phyloP scores from a whole-genome alignment of 2,329 filamentous ascomycete genomes.

The Aspergillus sp. region DNA sequence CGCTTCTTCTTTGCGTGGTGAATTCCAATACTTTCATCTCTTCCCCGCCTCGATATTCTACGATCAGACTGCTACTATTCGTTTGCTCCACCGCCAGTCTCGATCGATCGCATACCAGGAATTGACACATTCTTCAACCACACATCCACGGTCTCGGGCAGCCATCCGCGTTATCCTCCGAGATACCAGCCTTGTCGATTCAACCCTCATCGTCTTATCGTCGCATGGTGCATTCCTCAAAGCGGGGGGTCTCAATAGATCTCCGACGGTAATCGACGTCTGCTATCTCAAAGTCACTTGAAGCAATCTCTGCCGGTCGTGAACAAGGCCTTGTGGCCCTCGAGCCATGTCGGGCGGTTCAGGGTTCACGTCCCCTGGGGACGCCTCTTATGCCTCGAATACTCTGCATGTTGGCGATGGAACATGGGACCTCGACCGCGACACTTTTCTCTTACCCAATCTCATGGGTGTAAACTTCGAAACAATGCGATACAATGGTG shows the following conservation, averaged over 20 bases:
- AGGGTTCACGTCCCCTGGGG: conserved; percentile 57
- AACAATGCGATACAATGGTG: conserved; percentile 68
- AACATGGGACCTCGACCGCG: conserved; percentile 62
- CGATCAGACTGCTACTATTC: background rate
- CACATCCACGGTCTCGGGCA: background rate
- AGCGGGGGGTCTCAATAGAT: conserved; percentile 46
- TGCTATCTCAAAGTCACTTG: conserved; percentile 27
- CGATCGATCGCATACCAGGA: conserved; percentile 10
- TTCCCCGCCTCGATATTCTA: conserved; percentile 10
- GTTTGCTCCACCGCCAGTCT: conserved; percentile 13
- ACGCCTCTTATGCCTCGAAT: conserved; percentile 61
- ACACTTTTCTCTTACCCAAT: conserved; percentile 65
- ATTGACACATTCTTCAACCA: background rate
- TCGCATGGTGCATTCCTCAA: conserved; percentile 46
- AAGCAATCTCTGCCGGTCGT: conserved; percentile 2
- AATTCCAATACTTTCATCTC: background rate
- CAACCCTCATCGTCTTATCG: conserved; percentile 11
- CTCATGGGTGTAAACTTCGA: conserved; percentile 65
- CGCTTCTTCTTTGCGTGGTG: conserved; percentile 4
- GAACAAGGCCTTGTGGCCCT: background rate
- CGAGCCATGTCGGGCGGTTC: conserved; percentile 33
- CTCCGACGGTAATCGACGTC: conserved; percentile 40
- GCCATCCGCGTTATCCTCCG: background rate
- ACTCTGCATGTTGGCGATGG: conserved; percentile 66
- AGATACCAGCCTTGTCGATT: conserved; percentile 11